Evolutionary conservation across 2,329 filamentous ascomycete genomes (phyloP).

Genomic region (Ascochyta rabiei): DNA sequence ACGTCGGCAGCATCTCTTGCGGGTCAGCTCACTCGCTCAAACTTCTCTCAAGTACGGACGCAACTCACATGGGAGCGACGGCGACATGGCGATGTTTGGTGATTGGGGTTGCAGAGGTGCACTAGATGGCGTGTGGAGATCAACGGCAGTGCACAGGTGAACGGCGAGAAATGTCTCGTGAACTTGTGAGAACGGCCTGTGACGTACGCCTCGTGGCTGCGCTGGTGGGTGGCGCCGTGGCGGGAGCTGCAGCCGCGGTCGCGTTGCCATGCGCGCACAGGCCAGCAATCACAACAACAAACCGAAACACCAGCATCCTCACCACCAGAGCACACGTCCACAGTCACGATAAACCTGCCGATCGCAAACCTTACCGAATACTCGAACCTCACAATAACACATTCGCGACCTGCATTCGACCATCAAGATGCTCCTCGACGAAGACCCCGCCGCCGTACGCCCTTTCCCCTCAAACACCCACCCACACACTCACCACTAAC

Average conservation of each 20-base stretch:
- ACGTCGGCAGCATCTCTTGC: slow-evolving; percentile 90
- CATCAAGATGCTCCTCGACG: slow-evolving; percentile 85
- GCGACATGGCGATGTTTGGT: slow-evolving; percentile 33
- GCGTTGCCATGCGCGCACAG: slow-evolving; percentile 44
- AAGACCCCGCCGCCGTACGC: slow-evolving; percentile 83
- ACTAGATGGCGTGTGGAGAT: not conserved
- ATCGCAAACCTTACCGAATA: not conserved
- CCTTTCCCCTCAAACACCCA: slow-evolving; percentile 2
- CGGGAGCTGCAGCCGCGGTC: slow-evolving; percentile 24
- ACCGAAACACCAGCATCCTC: slow-evolving; percentile 37
- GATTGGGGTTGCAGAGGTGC: not conserved
- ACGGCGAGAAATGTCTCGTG: slow-evolving; percentile 22
- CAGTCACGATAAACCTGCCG: slow-evolving; percentile 13
- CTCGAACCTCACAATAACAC: not conserved
- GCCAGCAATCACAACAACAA: slow-evolving; percentile 35
- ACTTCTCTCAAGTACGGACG: not conserved
- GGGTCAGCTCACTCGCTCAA: slow-evolving; percentile 2
- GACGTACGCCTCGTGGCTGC: slow-evolving; percentile 43
- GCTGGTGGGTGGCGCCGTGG: slow-evolving; percentile 29
- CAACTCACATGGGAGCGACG: slow-evolving; percentile 46
- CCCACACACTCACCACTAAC: slow-evolving; percentile 21
- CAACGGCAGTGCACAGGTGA: not conserved
- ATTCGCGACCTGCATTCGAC: not conserved
- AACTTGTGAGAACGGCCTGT: slow-evolving; percentile 37
- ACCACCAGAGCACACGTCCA: not conserved